Evolutionary conservation across 1,139 yeast genomes (phyloP).

Genomic region (Saccharomyces hybrid): DNA sequence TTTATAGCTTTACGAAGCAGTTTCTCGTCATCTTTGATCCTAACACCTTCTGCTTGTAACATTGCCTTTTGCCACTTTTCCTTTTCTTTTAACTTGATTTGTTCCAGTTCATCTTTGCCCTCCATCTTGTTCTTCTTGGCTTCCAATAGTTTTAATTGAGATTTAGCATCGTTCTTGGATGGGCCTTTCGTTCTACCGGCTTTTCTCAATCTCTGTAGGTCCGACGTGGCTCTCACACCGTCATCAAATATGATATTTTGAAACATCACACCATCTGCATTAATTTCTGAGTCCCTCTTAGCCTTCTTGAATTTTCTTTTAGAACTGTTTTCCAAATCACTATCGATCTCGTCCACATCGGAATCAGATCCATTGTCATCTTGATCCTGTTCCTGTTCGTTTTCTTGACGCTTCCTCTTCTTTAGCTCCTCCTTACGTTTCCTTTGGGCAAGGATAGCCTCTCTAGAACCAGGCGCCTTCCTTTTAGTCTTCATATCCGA

Average conservation of each 20-base stretch:
- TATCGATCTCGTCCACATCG: conserved; percentile 34
- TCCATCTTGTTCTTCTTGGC: conserved; percentile 60
- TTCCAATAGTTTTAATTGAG: conserved; percentile 72
- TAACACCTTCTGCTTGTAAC: conserved; percentile 82
- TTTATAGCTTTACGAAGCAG: conserved; percentile 78
- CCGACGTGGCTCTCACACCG: conserved; percentile 76
- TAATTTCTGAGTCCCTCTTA: conserved; percentile 36
- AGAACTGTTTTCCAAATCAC: conserved; percentile 37
- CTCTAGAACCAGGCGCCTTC: conserved; percentile 88
- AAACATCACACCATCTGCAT: conserved; percentile 47
- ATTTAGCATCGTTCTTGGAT: conserved; percentile 73
- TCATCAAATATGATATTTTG: conserved; percentile 80
- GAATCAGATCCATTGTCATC: conserved; percentile 36
- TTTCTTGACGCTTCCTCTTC: conserved; percentile 36
- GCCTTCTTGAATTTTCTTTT: conserved; percentile 33
- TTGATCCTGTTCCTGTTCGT: conserved; percentile 37
- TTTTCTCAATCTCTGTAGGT: conserved; percentile 55
- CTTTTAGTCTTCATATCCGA: conserved; percentile 65
- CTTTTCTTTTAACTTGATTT: conserved; percentile 54
- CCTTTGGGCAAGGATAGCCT: conserved; percentile 60
- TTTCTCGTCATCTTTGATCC: conserved; percentile 83
- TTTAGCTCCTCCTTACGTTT: conserved; percentile 37
- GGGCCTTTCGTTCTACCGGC: conserved; percentile 63
- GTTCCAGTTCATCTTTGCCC: conserved; percentile 56
- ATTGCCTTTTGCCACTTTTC: conserved; percentile 80